phyloP scores from a whole-genome alignment of 2,329 filamentous ascomycete species.

The Pseudophaeomoniella oleicola region DNA sequence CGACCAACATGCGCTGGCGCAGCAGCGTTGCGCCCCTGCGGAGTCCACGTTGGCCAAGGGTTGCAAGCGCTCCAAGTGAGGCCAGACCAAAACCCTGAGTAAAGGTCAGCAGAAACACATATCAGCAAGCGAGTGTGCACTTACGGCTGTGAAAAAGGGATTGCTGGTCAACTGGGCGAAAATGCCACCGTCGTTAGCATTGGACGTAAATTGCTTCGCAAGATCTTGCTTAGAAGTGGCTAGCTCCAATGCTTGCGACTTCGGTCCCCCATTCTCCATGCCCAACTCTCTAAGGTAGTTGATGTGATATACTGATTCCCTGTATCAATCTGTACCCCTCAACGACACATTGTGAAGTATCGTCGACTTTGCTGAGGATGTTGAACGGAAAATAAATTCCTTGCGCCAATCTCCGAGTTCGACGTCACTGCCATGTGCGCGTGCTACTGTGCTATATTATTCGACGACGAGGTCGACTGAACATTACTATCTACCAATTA shows the following conservation, averaged over 20 bases:
- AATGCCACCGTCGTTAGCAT: conserved; percentile 20
- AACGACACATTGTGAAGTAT: too few species aligned
- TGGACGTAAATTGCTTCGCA: conserved; percentile 7
- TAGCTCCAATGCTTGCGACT: not conserved
- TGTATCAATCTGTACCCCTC: too few species aligned
- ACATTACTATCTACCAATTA: too few species aligned
- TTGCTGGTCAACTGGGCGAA: conserved; percentile 30
- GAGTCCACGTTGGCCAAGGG: conserved; percentile 64
- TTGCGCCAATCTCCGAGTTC: too few species aligned
- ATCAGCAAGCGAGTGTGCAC: conserved; percentile 7
- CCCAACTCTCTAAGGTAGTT: too few species aligned
- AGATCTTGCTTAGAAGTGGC: conserved; percentile 7
- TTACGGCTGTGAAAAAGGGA: conserved; percentile 35
- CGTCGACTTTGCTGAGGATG: too few species aligned
- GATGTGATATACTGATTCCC: too few species aligned
- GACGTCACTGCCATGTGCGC: too few species aligned
- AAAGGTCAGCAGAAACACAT: not conserved
- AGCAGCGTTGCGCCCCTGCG: conserved; percentile 59
- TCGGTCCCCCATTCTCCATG: not conserved
- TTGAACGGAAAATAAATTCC: too few species aligned
- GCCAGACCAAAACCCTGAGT: conserved; percentile 72
- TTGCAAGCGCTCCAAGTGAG: conserved; percentile 66
- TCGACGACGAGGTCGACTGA: too few species aligned
- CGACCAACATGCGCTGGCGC: conserved; percentile 75
- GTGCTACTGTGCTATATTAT: too few species aligned